Evolutionary conservation across 176 grass and related monocot genomes (phyloP).

Genomic region (Eragrostis nindensis): DNA sequence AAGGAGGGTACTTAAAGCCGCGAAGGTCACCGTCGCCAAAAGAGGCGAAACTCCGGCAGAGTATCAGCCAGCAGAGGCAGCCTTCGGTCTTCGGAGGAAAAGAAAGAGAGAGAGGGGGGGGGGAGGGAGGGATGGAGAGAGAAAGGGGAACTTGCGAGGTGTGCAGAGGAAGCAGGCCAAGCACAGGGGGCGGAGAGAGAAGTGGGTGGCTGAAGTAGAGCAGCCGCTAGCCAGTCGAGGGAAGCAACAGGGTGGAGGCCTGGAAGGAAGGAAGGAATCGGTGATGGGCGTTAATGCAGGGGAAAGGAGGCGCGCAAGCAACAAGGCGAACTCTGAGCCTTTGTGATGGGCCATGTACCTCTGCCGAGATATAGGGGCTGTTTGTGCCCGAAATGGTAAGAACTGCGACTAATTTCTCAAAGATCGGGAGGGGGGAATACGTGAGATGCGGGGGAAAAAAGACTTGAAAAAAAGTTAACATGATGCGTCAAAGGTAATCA

Average conservation of each 20-base stretch:
- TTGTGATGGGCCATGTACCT: neutral
- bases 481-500: too few relatives aligned
- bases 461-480: too few relatives aligned
- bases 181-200: neutral
- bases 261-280: conserved; percentile 10
- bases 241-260: neutral
- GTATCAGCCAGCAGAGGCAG: neutral
- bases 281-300: conserved; percentile 30
- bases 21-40: conserved; percentile 23
- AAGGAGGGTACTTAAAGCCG: conserved; percentile 28
- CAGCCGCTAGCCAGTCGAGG: conserved; percentile 15
- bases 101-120: neutral
- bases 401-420: neutral
- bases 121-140: neutral
- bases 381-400: neutral
- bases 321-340: neutral
- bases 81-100: neutral
- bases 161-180: conserved; percentile 32
- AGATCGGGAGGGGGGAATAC: too few relatives aligned
- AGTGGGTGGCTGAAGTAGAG: conserved; percentile 21
- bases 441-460: too few relatives aligned
- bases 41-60: conserved; percentile 15
- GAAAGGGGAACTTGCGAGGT: conserved; percentile 22
- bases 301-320: neutral
- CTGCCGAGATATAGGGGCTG: neutral